Base-by-base conservation (phyloP, 2,329 filamentous ascomycete genomes). In the Corinectria fuckeliana region DNA sequence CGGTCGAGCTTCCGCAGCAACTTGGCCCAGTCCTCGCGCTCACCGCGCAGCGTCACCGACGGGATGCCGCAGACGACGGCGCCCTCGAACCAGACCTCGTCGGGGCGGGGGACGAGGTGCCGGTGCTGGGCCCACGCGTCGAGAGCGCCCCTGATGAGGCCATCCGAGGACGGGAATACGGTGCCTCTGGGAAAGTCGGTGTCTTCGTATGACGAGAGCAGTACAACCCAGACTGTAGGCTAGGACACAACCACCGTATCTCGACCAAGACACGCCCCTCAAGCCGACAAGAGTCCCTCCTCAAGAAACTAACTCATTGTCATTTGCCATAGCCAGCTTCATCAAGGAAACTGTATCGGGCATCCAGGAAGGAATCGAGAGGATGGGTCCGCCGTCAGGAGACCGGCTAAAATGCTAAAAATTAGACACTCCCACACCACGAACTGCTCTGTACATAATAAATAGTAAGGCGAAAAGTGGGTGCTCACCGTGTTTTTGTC, bases 61-160 rank as follows among this genome's bases (percentile, higher is more conserved):
- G 80, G 80, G 13, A 82, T 70, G 0, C 80, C 80, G 54, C 80
- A 82, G 26, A 76, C 69, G 39, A 80, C 63, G 18, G 69, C 68
- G 1, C 72, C 75, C 4, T 69, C 65, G 54, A 74, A 78, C 44
- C 83, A 86, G 26, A 86, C 71, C 51, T 85, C 82, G 34, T 86
- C 82, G 0, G 83, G 82, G 1, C 82, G 77, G 13, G 85, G 70
- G 1, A 77, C 73, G 1, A 86, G 73, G 63, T 83, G 77, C 57
- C 82, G 78, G 55, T 84, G 81, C 48, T 78, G 69, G 25, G 76
- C 80, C 76, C 83, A 84, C 0, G 82, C 81, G 28, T 79, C 73
- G 39, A 83, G 71, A 4, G 77, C 77, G 14, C 78, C 76, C 16
- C 78, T 74, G 18, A 83, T 73, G 61, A 84, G 76, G 23, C 80